A percentile compares a stretch with the other conserved stretches of the same genome.
Conservation (phyloP, 2,329 filamentous ascomycete species). For the Pseudogymnoascus sp. region DNA sequence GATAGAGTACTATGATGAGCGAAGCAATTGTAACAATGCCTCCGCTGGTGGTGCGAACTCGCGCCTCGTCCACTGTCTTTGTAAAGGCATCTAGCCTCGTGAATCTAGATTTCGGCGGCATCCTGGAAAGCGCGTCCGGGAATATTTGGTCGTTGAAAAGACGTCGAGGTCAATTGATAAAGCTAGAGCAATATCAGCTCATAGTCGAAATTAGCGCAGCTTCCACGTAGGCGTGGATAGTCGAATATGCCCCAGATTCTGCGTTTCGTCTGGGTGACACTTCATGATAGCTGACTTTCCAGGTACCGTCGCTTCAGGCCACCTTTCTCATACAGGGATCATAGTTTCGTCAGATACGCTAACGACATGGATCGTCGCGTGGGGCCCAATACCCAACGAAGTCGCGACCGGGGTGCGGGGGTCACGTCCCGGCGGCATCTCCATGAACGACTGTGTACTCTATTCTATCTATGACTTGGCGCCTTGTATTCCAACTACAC, state of each 20-base stretch:
- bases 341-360: constrained; percentile 2
- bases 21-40: constrained; percentile 91
- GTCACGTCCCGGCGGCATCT: background rate
- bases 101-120: constrained; percentile 89
- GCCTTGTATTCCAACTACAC: background rate
- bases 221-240: constrained; percentile 2
- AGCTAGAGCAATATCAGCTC: background rate
- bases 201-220: background rate
- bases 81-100: constrained; percentile 97
- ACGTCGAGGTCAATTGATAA: background rate
- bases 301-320: constrained; percentile 3
- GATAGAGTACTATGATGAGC: constrained; percentile 76
- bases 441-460: background rate
- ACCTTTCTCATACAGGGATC: constrained; percentile 4
- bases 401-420: background rate
- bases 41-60: constrained; percentile 89
- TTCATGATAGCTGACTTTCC: background rate
- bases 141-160: background rate
- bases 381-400: background rate
- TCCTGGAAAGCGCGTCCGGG: constrained; percentile 31
- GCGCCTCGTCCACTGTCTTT: constrained; percentile 97
- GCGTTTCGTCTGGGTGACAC: background rate
- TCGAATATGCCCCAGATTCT: constrained; percentile 1
- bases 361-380: constrained; percentile 3
- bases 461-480: background rate